A percentile compares a stretch with the other conserved stretches of the same genome.
phyloP scores from a whole-genome alignment of 2,329 filamentous ascomycete species.

The Mollisiaceae sp. region DNA sequence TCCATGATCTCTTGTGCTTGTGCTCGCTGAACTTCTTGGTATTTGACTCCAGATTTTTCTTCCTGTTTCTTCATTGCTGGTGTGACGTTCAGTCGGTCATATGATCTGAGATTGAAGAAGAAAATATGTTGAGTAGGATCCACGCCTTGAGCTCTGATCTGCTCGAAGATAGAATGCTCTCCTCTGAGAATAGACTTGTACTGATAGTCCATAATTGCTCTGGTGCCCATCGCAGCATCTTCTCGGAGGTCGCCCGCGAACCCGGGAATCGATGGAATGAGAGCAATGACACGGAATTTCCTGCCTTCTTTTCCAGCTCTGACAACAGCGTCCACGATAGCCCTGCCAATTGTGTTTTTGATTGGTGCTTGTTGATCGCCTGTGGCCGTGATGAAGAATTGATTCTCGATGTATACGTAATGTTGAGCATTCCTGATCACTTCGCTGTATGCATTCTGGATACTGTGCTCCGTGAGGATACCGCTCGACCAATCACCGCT shows the following conservation, averaged over 20 bases:
- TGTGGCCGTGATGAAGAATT: conserved; percentile 96
- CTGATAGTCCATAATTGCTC: conserved; percentile 97
- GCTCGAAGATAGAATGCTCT: conserved; percentile 86
- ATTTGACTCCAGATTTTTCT: conserved; percentile 79
- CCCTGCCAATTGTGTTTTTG: conserved; percentile 83
- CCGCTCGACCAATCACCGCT: conserved; percentile 94
- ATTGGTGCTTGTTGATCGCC: conserved; percentile 86
- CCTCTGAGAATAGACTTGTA: conserved; percentile 95
- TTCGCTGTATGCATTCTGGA: conserved; percentile 85
- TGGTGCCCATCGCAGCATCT: conserved; percentile 81
- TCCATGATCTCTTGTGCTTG: conserved; percentile 89
- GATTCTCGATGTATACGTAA: conserved; percentile 97
- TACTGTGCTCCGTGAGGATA: conserved; percentile 82
- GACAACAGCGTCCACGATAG: conserved; percentile 91
- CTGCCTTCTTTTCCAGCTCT: conserved; percentile 79
- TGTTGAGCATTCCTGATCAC: conserved; percentile 87
- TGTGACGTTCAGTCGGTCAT: conserved; percentile 89
- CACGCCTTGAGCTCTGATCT: conserved; percentile 74
- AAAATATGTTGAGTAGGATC: conserved; percentile 84
- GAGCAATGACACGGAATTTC: conserved; percentile 87
- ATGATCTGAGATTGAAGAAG: conserved; percentile 91
- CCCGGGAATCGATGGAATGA: conserved; percentile 91
- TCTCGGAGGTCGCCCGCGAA: conserved; percentile 91
- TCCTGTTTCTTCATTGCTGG: conserved; percentile 75
- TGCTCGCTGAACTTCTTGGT: conserved; percentile 85